These are phyloP conservation scores for Phytophthora sojae DNA, from an alignment of 352 stramenopile species.

Conservation along the genomic window DNA sequence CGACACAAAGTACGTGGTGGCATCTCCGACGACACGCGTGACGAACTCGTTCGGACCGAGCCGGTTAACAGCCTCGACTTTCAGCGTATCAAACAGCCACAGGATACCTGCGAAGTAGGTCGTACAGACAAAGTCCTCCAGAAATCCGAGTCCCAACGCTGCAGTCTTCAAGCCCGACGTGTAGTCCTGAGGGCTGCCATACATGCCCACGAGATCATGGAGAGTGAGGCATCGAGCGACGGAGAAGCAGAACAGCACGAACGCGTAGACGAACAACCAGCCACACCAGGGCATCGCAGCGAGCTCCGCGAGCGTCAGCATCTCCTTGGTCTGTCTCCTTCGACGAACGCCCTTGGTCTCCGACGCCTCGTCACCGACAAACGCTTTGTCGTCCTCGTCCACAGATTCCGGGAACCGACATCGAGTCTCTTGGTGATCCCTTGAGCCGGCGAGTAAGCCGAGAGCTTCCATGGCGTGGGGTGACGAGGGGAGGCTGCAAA, in stretches of 20 bases:
- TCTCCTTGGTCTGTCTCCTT: background rate
- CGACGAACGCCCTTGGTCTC: slow-evolving; percentile 18
- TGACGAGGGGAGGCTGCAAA: slow-evolving; percentile 7
- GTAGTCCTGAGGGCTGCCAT: slow-evolving; percentile 22
- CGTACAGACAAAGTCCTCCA: slow-evolving; percentile 40
- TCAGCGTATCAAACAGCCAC: slow-evolving; percentile 29
- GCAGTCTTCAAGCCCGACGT: slow-evolving; percentile 20
- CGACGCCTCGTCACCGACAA: background rate
- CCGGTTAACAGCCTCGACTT: background rate
- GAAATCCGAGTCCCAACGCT: slow-evolving; percentile 26
- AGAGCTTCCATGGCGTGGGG: slow-evolving; percentile 17
- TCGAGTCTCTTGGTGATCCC: slow-evolving; percentile 19
- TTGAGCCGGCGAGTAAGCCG: slow-evolving; percentile 13
- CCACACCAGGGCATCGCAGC: slow-evolving; percentile 16
- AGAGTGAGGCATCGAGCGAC: slow-evolving; percentile 18
- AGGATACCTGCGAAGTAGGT: slow-evolving; percentile 31
- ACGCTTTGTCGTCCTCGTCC: background rate
- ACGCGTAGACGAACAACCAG: slow-evolving; percentile 32
- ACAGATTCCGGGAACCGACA: slow-evolving; percentile 22
- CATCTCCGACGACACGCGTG: background rate
- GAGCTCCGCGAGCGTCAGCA: slow-evolving; percentile 8
- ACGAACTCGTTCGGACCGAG: background rate
- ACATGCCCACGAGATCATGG: slow-evolving; percentile 27
- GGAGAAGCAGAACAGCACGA: slow-evolving; percentile 29
- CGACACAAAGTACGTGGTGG: slow-evolving; percentile 15